Percentiles rank a stretch among this genome's conserved stretches.
Conservation (phyloP, 306 rosid species). For the Corylus americana region DNA sequence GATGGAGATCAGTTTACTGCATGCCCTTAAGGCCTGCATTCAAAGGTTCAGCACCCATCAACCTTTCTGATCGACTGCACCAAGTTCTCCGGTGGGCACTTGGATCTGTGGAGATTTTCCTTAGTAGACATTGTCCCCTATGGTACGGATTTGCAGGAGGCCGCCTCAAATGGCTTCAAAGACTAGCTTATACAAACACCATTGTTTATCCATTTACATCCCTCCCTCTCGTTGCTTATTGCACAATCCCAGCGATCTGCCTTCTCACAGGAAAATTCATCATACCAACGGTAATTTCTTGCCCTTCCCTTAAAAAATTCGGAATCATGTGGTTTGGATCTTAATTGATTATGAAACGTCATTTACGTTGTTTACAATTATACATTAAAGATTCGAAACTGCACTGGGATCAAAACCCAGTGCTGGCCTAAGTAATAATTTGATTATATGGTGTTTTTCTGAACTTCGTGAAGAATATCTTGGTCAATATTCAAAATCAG, state of each 20-base stretch:
- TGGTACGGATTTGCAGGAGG: conserved; percentile 99
- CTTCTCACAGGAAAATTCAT: conserved; percentile 94
- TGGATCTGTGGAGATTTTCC: conserved; percentile 99
- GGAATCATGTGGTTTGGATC: neutral
- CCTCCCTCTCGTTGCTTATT: conserved; percentile 91
- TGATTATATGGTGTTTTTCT: too few relatives aligned
- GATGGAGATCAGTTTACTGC: conserved; percentile 98
- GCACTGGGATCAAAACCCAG: neutral
- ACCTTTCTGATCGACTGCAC: conserved; percentile 89
- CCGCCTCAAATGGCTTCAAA: conserved; percentile 84
- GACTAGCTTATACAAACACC: conserved; percentile 94
- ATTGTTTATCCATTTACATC: conserved; percentile 98
- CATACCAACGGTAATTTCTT: conserved; percentile 84
- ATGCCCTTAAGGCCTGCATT: conserved; percentile 98
- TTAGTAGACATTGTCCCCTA: conserved; percentile 94
- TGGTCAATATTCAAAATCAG: neutral
- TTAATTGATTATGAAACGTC: neutral
- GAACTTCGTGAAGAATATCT: too few relatives aligned
- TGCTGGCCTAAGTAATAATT: neutral
- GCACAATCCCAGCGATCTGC: conserved; percentile 90
- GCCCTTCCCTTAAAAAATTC: neutral
- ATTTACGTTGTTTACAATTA: too few relatives aligned
- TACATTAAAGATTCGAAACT: neutral
- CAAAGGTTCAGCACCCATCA: conserved; percentile 98
- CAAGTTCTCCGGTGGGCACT: conserved; percentile 99